Conservation (phyloP, 768 basidiomycete species). For the Suillus clintonianus region DNA sequence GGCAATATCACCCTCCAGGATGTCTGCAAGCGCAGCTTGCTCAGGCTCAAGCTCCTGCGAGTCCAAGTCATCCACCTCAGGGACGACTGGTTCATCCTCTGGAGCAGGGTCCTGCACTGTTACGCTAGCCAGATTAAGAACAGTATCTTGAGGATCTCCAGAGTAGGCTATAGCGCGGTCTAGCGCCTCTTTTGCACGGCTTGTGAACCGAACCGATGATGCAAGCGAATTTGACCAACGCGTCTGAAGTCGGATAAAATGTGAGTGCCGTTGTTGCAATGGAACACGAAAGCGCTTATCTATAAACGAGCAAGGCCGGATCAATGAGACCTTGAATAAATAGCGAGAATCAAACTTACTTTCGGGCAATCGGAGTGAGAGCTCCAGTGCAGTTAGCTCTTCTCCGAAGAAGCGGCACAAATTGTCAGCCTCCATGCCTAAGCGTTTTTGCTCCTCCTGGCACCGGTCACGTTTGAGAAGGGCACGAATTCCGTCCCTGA, state of each 20-base stretch:
- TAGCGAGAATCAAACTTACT: slow-evolving; percentile 9
- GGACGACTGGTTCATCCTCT: background rate
- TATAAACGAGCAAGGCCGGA: too few relatives aligned
- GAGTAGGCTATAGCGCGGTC: too few relatives aligned
- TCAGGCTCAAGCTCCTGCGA: background rate
- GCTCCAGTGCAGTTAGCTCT: slow-evolving; percentile 28
- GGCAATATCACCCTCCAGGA: background rate
- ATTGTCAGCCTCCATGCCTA: slow-evolving; percentile 26
- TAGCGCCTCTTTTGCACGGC: slow-evolving; percentile 10
- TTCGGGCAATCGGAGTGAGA: slow-evolving; percentile 5
- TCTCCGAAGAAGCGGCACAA: slow-evolving; percentile 35
- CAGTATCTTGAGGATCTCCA: too few relatives aligned
- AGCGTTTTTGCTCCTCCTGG: slow-evolving; percentile 6
- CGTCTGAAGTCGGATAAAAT: slow-evolving; percentile 16
- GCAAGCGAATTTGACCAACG: slow-evolving; percentile 23
- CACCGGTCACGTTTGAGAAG: slow-evolving; percentile 4
- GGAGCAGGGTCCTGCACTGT: background rate
- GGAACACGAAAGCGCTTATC: slow-evolving; percentile 4
- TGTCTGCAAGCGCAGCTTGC: background rate
- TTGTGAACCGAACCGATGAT: slow-evolving; percentile 5
- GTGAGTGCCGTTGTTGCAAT: slow-evolving; percentile 5
- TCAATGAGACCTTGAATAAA: background rate
- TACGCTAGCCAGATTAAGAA: background rate
- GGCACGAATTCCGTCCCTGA: slow-evolving; percentile 8
- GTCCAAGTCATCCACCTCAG: background rate